A percentile compares a stretch with the other conserved stretches of the same genome.
phyloP scores from a whole-genome alignment of 2,329 filamentous ascomycete genomes.

The Elsinoe australis region DNA sequence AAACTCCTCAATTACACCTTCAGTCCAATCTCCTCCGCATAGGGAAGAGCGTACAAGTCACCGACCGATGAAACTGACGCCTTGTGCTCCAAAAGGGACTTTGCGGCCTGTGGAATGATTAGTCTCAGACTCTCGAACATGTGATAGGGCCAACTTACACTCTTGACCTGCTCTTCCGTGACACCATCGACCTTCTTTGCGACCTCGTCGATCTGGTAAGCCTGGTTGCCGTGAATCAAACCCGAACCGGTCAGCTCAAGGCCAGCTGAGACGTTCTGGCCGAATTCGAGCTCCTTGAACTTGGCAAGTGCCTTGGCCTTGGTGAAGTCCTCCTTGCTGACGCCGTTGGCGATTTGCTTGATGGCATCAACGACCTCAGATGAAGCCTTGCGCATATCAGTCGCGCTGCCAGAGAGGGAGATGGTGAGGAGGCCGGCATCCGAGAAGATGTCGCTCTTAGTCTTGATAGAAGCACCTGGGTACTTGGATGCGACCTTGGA shows the following conservation, averaged over 20 bases:
- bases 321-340: conserved; percentile 76
- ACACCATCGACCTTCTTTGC: conserved; percentile 74
- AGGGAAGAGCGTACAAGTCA: conserved; percentile 85
- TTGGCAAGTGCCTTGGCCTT: conserved; percentile 92
- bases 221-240: conserved; percentile 70
- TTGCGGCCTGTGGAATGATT: conserved; percentile 59
- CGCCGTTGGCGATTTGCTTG: conserved; percentile 63
- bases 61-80: conserved; percentile 84
- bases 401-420: conserved; percentile 66
- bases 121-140: conserved; percentile 23
- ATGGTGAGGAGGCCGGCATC: conserved; percentile 87
- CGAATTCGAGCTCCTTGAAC: conserved; percentile 78
- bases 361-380: conserved; percentile 71
- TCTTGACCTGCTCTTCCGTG: conserved; percentile 74
- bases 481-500: conserved; percentile 65
- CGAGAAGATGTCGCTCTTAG: conserved; percentile 78
- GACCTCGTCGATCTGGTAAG: conserved; percentile 74
- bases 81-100: conserved; percentile 79
- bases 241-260: conserved; percentile 78
- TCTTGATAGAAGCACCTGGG: conserved; percentile 60
- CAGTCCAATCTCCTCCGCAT: conserved; percentile 86
- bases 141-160: conserved; percentile 56
- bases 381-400: conserved; percentile 65
- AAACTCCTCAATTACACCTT: conserved; percentile 60
- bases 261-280: conserved; percentile 68